Evolutionary conservation across 805 yeast genomes (phyloP).

Genomic region (Sugiyamaella chiloensis): DNA sequence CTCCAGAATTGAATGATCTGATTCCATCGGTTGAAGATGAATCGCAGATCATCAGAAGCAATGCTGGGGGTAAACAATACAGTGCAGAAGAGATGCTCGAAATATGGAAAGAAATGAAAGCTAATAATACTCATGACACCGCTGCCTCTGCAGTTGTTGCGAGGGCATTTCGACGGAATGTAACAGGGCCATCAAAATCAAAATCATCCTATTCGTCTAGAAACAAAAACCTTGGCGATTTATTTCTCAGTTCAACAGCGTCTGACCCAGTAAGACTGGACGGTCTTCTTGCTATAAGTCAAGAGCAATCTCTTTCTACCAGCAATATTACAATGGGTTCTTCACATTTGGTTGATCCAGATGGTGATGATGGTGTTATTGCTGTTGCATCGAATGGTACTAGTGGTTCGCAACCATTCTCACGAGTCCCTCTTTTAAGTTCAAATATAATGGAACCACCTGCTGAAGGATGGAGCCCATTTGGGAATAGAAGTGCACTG

Average conservation of each 20-base stretch:
- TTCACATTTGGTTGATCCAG: not conserved
- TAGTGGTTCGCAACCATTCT: not conserved
- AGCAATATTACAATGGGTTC: not conserved
- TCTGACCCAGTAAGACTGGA: not conserved
- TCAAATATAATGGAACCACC: not conserved
- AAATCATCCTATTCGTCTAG: not conserved
- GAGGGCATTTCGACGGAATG: not conserved
- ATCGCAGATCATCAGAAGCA: slow-evolving; percentile 20
- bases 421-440: not conserved
- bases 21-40: not conserved
- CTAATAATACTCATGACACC: slow-evolving; percentile 6
- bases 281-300: not conserved
- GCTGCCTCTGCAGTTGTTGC: not conserved
- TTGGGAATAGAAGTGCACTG: not conserved
- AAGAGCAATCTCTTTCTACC: not conserved
- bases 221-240: not conserved
- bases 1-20: not conserved
- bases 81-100: slow-evolving; percentile 51
- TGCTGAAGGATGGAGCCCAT: slow-evolving; percentile 3
- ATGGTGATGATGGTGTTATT: not conserved
- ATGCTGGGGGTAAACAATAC: slow-evolving; percentile 44
- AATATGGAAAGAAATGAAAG: slow-evolving; percentile 46
- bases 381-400: not conserved
- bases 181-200: not conserved
- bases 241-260: not conserved